Conservation (phyloP, 2,329 filamentous ascomycete species). For the Aspergillus quadricinctus region DNA sequence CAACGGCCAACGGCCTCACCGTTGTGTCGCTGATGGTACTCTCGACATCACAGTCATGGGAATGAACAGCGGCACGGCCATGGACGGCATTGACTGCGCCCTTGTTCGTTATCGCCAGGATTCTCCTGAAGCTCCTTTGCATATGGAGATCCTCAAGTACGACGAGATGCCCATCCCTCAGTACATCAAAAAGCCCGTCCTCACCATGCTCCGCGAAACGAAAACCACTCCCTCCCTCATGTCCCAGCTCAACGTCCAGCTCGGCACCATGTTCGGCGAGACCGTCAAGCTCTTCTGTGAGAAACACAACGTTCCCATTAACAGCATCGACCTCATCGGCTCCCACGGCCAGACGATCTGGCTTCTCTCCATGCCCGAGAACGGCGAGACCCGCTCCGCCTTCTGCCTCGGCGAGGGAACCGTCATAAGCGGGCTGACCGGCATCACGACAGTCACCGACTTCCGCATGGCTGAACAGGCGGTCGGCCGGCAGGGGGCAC, state of each 20-base stretch:
- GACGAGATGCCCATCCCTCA: conserved; percentile 52
- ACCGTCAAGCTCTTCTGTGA: conserved; percentile 48
- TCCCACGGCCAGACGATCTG: conserved; percentile 59
- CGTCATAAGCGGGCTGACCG: conserved; percentile 52
- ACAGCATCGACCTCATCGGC: too few relatives aligned
- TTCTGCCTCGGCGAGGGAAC: conserved; percentile 56
- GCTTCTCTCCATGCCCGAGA: conserved; percentile 51
- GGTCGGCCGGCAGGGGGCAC: conserved; percentile 51
- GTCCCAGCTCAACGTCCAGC: conserved; percentile 53
- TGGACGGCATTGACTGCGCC: conserved; percentile 58
- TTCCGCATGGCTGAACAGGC: conserved; percentile 56
- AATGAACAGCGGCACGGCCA: conserved; percentile 51
- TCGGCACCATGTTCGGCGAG: conserved; percentile 45
- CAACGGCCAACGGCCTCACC: too few relatives aligned
- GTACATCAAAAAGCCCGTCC: conserved; percentile 51
- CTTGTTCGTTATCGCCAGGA: conserved; percentile 55
- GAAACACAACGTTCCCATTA: conserved; percentile 23
- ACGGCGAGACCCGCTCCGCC: conserved; percentile 45
- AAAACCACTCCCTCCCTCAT: conserved; percentile 51
- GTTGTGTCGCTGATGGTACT: neutral
- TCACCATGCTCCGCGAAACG: conserved; percentile 53
- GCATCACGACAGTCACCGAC: conserved; percentile 57
- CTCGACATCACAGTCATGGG: conserved; percentile 42
- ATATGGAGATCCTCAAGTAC: conserved; percentile 54
- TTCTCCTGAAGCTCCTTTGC: conserved; percentile 49